Conservation (phyloP, 768 basidiomycete species). For the Kwoniella heveanensis region DNA sequence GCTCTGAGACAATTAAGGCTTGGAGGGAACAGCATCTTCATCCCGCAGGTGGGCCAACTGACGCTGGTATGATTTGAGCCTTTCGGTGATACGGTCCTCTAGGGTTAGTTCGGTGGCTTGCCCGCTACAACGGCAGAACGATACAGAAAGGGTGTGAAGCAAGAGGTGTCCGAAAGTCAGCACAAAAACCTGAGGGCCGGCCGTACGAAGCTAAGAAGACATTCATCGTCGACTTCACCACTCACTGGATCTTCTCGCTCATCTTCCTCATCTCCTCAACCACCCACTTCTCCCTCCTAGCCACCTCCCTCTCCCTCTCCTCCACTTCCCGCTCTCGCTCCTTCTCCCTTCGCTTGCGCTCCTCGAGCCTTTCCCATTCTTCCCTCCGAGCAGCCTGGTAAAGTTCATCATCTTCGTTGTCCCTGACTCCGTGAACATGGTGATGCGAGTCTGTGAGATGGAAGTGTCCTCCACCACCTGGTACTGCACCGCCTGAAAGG, state of each 20-base stretch:
- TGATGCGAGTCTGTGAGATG: slow-evolving; percentile 6
- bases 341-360: slow-evolving; percentile 28
- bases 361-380: slow-evolving; percentile 40
- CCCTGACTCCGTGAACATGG: slow-evolving; percentile 2
- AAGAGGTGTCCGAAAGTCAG: background rate
- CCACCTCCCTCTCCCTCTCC: slow-evolving; percentile 44
- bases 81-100: slow-evolving; percentile 48
- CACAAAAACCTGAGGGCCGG: background rate
- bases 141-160: background rate
- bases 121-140: slow-evolving; percentile 17
- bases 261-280: slow-evolving; percentile 49
- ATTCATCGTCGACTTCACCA: background rate
- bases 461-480: background rate
- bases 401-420: slow-evolving; percentile 6
- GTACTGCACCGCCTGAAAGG: background rate
- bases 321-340: slow-evolving; percentile 39
- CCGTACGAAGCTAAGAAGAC: no score
- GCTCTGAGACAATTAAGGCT: background rate
- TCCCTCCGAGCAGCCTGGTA: slow-evolving; percentile 14
- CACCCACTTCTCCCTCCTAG: slow-evolving; percentile 47
- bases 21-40: background rate
- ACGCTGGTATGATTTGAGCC: slow-evolving; percentile 46
- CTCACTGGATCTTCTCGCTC: slow-evolving; percentile 48
- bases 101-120: slow-evolving; percentile 47
- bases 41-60: slow-evolving; percentile 25